Evolutionary conservation across 495 filamentous ascomycete species (phyloP), one percentile per base, ranked within the genome.

Genomic region (Aspergillus bertholletiae): DNA sequence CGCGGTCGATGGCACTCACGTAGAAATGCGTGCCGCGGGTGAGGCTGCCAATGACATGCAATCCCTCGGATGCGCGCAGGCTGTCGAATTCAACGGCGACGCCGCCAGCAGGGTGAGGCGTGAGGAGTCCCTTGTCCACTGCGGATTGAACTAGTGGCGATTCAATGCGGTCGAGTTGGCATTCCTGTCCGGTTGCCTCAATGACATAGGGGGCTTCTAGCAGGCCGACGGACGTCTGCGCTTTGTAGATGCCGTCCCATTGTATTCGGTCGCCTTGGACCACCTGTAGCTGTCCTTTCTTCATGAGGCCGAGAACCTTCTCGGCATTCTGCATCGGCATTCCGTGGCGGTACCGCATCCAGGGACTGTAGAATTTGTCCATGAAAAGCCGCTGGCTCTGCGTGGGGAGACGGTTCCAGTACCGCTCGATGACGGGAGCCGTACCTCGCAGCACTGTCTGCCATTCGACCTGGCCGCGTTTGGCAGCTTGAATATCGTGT

Each of bases 121-220:
- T 43, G 49, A 37, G 21, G 20, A 51, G 21, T 0, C 49, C 49
- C 11, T 51, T 51, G 12, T 23, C 7, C 5, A 51, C 22, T 12
- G 37, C 22, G 5, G 49, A 40, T 9, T 41, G 49, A 24, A 51
- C 43, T 15, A 51, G 26, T 7, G 49, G 49, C 22, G 49, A 51
- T 17, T 18, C 22, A 26, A 43, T 43, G 20, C 23, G 49, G 32
- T 34, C 35, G 2, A 51, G 15, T 5, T 24, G 49, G 21, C 49
- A 51, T 28, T 51, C 49, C 23, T 51, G 49, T 17, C 49, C 49
- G 20, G 49, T 51, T 15, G 49, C 49, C 23, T 51, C 49, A 24
- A 51, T 41, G 1, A 51, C 49, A 51, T 51, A 43, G 4, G 49
- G n/a, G 4, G 35, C 49, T 39, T 51, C 35, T 17, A 51, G 18